Evolutionary conservation across 352 stramenopile genomes (phyloP).

Genomic region (Thalassiosira delicatula): DNA sequence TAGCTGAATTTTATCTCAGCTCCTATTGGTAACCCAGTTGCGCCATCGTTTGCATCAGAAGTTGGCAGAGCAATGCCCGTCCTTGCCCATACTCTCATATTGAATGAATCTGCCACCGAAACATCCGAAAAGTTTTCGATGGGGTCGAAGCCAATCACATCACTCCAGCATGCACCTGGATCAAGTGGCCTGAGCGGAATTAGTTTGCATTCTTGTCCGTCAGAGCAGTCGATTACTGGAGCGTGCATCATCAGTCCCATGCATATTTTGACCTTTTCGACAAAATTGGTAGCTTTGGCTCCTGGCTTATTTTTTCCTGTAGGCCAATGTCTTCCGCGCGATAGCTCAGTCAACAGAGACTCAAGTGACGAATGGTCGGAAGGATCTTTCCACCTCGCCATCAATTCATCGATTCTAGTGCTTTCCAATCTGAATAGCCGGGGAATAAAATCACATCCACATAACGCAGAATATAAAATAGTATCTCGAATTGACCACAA

Average conservation of each 20-base stretch:
- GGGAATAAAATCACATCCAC: slow-evolving; percentile 15
- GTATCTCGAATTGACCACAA: slow-evolving; percentile 2
- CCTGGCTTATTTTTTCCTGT: slow-evolving; percentile 6
- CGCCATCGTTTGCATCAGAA: background rate
- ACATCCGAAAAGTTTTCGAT: background rate
- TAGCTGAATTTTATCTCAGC: background rate
- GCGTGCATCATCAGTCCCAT: slow-evolving; percentile 2
- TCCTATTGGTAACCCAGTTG: background rate
- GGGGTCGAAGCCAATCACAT: background rate
- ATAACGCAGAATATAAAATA: slow-evolving; percentile 18
- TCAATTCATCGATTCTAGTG: slow-evolving; percentile 14
- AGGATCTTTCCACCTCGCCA: slow-evolving; percentile 19
- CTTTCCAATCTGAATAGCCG: no score
- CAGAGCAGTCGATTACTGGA: background rate
- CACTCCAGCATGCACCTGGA: background rate
- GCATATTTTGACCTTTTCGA: background rate
- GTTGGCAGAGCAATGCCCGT: background rate
- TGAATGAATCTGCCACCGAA: background rate
- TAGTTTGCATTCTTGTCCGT: background rate
- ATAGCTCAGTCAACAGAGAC: no score
- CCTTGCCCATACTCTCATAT: background rate
- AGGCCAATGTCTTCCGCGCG: no score
- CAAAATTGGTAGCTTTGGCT: background rate
- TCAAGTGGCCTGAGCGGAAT: background rate
- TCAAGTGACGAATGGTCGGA: no score